These are phyloP conservation scores for Pleurotus djamor DNA, from an alignment of 768 basidiomycete species.

Conservation along the genomic window DNA sequence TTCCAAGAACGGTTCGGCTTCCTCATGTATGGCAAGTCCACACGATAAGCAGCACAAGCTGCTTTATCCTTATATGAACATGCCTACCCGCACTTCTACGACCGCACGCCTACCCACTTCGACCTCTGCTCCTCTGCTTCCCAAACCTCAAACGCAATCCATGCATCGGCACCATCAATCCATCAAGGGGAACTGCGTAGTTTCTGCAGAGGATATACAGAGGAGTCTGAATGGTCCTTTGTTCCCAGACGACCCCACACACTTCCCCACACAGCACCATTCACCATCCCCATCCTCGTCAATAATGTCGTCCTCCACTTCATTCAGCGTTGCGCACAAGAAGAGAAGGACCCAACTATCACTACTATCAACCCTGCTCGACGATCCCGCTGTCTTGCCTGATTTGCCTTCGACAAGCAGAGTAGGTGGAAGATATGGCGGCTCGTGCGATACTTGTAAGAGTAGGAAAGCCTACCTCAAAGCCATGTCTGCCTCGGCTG, in stretches of 20 bases:
- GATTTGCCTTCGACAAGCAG: neutral
- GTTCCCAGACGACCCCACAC: constrained; percentile 34
- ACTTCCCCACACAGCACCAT: constrained; percentile 22
- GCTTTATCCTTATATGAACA: neutral
- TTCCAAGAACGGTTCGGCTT: neutral
- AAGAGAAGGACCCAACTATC: neutral
- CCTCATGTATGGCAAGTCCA: neutral
- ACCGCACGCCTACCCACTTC: neutral
- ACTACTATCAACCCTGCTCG: constrained; percentile 10
- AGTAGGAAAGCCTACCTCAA: neutral
- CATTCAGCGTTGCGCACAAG: neutral
- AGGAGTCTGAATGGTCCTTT: constrained; percentile 56
- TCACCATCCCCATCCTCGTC: constrained; percentile 26
- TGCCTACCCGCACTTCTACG: neutral
- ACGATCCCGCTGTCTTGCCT: neutral
- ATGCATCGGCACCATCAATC: constrained; percentile 15
- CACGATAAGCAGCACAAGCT: neutral
- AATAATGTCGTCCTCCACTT: constrained; percentile 16
- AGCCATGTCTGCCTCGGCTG: neutral
- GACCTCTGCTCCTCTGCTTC: constrained; percentile 18
- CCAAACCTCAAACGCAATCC: constrained; percentile 18
- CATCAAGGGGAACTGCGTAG: constrained; percentile 24
- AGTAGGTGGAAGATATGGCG: neutral
- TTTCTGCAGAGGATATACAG: constrained; percentile 57
- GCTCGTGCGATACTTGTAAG: neutral